phyloP scores from a whole-genome alignment of 257 asterid species.

The Mentha longifolia region DNA sequence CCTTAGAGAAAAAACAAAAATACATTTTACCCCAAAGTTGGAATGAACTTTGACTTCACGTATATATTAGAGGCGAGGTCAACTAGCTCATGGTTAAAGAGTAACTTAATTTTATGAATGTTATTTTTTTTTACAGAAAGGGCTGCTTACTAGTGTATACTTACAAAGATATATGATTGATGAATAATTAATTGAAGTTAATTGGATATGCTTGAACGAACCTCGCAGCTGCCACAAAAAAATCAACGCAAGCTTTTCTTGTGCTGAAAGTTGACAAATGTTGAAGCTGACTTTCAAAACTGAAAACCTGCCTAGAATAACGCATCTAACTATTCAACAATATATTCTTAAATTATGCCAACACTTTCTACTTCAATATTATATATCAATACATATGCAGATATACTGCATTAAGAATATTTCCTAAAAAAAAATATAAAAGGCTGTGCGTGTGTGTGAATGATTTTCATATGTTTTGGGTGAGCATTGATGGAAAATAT shows the following conservation, averaged over 20 bases:
- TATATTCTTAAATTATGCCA: background rate
- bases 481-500: background rate
- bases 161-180: background rate
- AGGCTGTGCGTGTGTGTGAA: background rate
- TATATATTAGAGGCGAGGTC: no score
- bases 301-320: background rate
- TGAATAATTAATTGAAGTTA: background rate
- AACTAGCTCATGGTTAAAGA: no score
- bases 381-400: no score
- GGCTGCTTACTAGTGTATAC: background rate
- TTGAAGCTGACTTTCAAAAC: slow-evolving; percentile 12
- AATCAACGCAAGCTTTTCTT: background rate
- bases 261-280: slow-evolving; percentile 1
- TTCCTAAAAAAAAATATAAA: no score
- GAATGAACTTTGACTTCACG: no score
- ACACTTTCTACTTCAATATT: no score
- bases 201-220: background rate
- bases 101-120: no score
- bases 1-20: no score
- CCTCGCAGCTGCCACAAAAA: background rate
- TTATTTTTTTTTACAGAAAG: no score
- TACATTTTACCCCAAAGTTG: no score
- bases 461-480: slow-evolving; percentile 12
- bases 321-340: background rate
- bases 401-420: no score